Percentiles rank a stretch among this genome's conserved stretches.
Evolutionary conservation across 169 alveolate species (phyloP).

Genomic region (Amoebophrya sp.): DNA sequence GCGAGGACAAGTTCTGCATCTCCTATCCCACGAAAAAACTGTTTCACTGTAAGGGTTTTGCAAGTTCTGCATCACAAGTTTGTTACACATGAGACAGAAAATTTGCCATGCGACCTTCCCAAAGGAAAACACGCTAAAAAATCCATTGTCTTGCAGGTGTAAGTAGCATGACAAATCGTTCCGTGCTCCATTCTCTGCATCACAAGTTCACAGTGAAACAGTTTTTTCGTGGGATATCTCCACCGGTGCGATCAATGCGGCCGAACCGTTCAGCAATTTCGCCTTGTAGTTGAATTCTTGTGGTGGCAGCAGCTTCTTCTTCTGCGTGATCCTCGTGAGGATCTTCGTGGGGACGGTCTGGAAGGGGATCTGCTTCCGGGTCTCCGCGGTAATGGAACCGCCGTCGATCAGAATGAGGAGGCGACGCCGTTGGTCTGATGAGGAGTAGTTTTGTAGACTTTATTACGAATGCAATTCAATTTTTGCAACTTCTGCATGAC

Average conservation of each 20-base stretch:
- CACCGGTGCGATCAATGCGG: neutral
- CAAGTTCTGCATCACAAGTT: too few species aligned
- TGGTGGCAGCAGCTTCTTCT: constrained; percentile 13
- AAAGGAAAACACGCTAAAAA: too few species aligned
- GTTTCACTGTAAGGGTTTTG: too few species aligned
- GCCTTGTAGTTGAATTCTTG: constrained; percentile 10
- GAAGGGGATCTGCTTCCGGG: neutral
- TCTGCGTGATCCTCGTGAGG: neutral
- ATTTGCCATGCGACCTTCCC: too few species aligned
- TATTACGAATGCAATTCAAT: neutral
- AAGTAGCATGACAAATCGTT: too few species aligned
- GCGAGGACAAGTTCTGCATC: constrained; percentile 12
- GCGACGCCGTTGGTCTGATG: neutral
- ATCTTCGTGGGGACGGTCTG: neutral
- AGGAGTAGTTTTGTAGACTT: neutral
- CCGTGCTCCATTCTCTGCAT: too few species aligned
- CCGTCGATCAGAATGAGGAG: neutral
- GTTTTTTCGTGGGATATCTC: too few species aligned
- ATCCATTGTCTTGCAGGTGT: too few species aligned
- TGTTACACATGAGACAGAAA: too few species aligned
- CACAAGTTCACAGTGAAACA: too few species aligned
- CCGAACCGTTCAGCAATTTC: neutral
- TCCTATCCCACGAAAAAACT: too few species aligned
- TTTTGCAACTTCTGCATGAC: too few species aligned
- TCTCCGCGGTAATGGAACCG: neutral